Evolutionary conservation across 192 early-diverging fungal species (phyloP).

Genomic region (Coemansia sp.): DNA sequence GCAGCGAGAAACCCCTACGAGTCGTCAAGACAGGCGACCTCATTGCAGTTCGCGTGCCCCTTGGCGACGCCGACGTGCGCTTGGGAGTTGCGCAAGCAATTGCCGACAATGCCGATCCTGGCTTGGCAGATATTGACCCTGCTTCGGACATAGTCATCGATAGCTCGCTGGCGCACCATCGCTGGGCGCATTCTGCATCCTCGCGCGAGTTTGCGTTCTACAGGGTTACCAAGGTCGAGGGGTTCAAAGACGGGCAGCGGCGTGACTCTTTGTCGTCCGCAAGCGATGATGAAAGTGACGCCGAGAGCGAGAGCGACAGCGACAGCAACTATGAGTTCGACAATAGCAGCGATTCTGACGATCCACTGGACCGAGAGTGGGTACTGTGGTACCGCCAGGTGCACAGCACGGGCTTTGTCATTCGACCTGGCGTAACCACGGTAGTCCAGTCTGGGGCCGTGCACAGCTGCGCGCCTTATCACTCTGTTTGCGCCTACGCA

Average conservation of each 20-base stretch:
- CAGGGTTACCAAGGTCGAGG: conserved; percentile 38
- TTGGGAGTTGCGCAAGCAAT: conserved; percentile 22
- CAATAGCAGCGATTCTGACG: background rate
- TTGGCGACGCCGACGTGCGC: conserved; percentile 39
- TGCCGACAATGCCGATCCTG: conserved; percentile 16
- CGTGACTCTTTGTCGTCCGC: background rate
- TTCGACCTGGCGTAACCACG: conserved; percentile 41
- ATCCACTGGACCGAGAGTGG: conserved; percentile 25
- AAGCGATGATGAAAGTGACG: conserved; percentile 12
- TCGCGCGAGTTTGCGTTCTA: conserved; percentile 40
- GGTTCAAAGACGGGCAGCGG: conserved; percentile 20
- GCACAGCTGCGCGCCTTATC: conserved; percentile 41
- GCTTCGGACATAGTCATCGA: conserved; percentile 4
- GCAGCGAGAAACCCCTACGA: conserved; percentile 8
- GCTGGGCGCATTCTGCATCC: background rate
- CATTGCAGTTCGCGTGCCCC: conserved; percentile 36
- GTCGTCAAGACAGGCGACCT: conserved; percentile 46
- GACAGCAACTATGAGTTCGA: conserved; percentile 1
- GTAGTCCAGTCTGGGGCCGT: conserved; percentile 42
- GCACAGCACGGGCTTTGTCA: conserved; percentile 20
- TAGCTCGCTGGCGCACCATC: background rate
- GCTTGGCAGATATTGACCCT: conserved; percentile 1
- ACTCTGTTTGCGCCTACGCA: conserved; percentile 17
- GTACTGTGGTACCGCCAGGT: conserved; percentile 36
- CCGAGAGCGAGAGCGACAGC: conserved; percentile 9